Percentiles rank a stretch among this genome's conserved stretches.
These are phyloP conservation scores for Gyromitra esculenta DNA, from an alignment of 2,329 filamentous ascomycete genomes.

Conservation along the genomic window DNA sequence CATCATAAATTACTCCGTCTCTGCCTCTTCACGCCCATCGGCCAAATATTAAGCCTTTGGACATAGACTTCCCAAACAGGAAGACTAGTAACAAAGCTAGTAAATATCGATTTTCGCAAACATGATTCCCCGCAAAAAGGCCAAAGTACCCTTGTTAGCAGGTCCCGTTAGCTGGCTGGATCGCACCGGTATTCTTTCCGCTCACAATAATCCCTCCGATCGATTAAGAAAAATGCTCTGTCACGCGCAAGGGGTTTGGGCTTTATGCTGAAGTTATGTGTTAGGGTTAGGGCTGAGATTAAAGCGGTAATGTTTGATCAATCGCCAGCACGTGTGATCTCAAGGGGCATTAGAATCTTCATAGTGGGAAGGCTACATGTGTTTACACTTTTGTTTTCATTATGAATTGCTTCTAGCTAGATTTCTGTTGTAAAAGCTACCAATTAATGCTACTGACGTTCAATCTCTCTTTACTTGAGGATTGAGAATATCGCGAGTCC, in stretches of 20 bases:
- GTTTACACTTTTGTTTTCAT: too few species aligned
- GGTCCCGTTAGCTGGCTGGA: background rate
- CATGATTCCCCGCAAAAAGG: background rate
- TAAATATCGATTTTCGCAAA: background rate
- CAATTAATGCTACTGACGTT: too few species aligned
- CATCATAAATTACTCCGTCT: background rate
- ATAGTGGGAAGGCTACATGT: too few species aligned
- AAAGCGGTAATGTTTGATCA: background rate
- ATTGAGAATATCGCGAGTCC: too few species aligned
- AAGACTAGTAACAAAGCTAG: background rate
- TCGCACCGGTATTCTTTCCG: background rate
- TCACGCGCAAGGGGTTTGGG: background rate
- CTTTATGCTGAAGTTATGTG: background rate
- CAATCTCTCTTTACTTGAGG: too few species aligned
- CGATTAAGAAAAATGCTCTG: background rate
- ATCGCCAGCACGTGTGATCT: background rate
- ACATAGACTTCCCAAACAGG: slow-evolving; percentile 3
- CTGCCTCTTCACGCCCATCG: too few species aligned
- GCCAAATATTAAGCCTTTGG: background rate
- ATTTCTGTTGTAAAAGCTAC: too few species aligned
- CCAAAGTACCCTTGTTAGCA: background rate
- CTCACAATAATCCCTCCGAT: background rate
- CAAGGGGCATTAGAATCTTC: too few species aligned
- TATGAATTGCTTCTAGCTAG: too few species aligned
- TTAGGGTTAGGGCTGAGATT: background rate